Evolutionary conservation across 345 rosid species (phyloP), one percentile per base, ranked within the genome.

Genomic region (Ailanthus altissimus): DNA sequence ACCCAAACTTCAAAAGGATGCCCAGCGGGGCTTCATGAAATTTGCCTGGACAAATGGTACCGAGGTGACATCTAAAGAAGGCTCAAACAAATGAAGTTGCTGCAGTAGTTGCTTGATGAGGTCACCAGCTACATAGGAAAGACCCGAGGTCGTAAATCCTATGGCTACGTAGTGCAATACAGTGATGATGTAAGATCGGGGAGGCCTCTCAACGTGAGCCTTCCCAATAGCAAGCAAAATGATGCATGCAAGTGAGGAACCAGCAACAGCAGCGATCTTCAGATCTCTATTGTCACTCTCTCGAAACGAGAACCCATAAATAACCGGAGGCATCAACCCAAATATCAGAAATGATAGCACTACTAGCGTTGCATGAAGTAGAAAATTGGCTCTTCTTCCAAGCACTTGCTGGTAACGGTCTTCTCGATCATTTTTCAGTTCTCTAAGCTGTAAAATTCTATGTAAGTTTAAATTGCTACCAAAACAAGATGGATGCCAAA

Each of bases 201-300:
- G 85, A 0, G 86, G 91, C 51, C 36, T 84, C 75, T 70, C 78
- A 42, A 83, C 81, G 43, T 85, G 84, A 75, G 88, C 97, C 83
- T 92, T 95, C 62, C 90, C 93, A 6, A 81, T 13, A 7, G 97
- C 94, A 7, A 95, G 94, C 67, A 88, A 69, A 67, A 88, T 45
- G 65, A 95, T 84, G 87, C 90, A 91, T 6, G 80, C 40, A 7
- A 95, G 88, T 67, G 97, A 93, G 23, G 89, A 87, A 28, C 73
- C 92, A 0, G 85, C 88, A 5, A 85, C 89, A 0, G 88, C 87
- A 14, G 84, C 90, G 1, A 91, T 83, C 90, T 91, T 95, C 81
- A 80, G 75, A 67, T 91, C 86, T 80, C 68, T 80, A 72, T 85
- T 78, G 75, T 88, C 84, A 70, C 87, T 86, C 78, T 60, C 63